These are phyloP conservation scores for Turritis glabra DNA, from an alignment of 345 rosid genomes.

Conservation along the genomic window DNA sequence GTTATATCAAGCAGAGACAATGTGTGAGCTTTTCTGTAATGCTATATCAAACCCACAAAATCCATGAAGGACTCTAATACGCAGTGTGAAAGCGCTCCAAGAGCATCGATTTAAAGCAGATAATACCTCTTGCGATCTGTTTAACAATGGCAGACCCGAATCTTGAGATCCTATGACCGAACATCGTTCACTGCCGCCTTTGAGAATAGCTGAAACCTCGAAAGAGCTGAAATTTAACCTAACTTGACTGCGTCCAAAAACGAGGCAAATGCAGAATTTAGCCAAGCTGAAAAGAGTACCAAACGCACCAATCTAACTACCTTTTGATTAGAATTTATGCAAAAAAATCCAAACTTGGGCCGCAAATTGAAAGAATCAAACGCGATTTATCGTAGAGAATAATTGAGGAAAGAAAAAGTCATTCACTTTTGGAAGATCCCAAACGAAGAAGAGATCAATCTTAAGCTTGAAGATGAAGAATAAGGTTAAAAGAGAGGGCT, in stretches of 20 bases:
- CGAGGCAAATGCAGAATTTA: neutral
- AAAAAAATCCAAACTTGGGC: conserved; percentile 2
- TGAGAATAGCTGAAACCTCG: conserved; percentile 19
- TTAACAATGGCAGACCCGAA: conserved; percentile 45
- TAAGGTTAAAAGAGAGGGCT: conserved; percentile 1
- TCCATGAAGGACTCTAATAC: neutral
- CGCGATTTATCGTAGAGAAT: neutral
- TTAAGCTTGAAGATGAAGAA: conserved; percentile 1
- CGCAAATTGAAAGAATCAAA: neutral
- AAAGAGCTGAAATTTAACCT: conserved; percentile 17
- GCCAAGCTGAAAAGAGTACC: neutral
- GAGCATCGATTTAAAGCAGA: neutral
- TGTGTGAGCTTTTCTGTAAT: neutral
- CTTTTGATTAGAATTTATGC: neutral
- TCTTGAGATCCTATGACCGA: conserved; percentile 46
- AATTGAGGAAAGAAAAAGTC: neutral
- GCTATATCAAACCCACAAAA: neutral
- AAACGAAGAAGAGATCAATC: conserved; percentile 9
- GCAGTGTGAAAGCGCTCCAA: neutral
- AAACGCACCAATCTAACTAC: neutral
- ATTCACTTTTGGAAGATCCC: conserved; percentile 1
- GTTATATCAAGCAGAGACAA: conserved; percentile 9
- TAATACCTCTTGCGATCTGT: conserved; percentile 53
- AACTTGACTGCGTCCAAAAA: neutral
- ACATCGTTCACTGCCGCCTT: conserved; percentile 40